Percentiles rank a stretch among this genome's conserved stretches.
Evolutionary conservation across 2,329 filamentous ascomycete species (phyloP).

Genomic region (Mollisia scopiformis): DNA sequence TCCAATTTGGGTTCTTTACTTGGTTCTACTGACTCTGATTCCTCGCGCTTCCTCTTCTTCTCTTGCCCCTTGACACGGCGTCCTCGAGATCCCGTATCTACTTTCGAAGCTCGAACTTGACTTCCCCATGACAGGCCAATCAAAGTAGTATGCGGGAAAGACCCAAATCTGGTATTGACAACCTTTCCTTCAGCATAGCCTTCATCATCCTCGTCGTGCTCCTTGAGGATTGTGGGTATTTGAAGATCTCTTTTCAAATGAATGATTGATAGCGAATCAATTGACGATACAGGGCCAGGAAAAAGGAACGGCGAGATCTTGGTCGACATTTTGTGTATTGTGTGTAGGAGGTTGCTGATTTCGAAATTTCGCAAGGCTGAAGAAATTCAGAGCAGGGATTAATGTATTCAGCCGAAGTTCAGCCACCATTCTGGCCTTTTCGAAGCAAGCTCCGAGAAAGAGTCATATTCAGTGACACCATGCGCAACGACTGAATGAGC

Average conservation of each 20-base stretch:
- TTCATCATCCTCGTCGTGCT: conserved; percentile 63
- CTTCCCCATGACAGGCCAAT: conserved; percentile 86
- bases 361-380: conserved; percentile 7
- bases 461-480: neutral
- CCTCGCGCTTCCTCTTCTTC: conserved; percentile 44
- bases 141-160: conserved; percentile 79
- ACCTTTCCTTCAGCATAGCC: conserved; percentile 78
- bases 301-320: conserved; percentile 77
- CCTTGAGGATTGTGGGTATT: conserved; percentile 72
- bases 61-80: conserved; percentile 68
- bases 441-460: neutral
- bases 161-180: conserved; percentile 92
- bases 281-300: conserved; percentile 62
- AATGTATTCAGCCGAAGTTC: neutral
- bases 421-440: conserved; percentile 6
- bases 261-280: conserved; percentile 76
- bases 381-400: neutral
- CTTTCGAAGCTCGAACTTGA: conserved; percentile 85
- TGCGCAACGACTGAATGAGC: conserved; percentile 18
- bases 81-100: conserved; percentile 89
- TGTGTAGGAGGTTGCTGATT: neutral
- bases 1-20: conserved; percentile 20
- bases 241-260: conserved; percentile 88
- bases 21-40: conserved; percentile 31
- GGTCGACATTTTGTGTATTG: conserved; percentile 25